phyloP scores from a whole-genome alignment of 495 filamentous ascomycete genomes.

The Penicillium steckii region DNA sequence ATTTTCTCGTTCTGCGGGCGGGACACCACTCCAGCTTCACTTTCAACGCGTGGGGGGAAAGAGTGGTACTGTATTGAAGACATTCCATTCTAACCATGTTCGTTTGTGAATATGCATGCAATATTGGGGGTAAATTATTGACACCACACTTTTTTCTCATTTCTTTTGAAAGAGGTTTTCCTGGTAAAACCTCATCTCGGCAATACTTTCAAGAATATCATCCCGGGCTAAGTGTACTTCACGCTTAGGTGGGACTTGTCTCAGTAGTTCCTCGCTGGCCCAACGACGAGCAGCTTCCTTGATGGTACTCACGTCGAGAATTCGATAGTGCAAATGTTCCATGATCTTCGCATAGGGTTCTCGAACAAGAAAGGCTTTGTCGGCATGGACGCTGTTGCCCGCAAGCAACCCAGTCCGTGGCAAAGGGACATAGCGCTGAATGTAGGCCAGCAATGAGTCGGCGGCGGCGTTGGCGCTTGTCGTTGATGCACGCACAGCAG shows the following conservation, averaged over 20 bases:
- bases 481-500: conserved; percentile 69
- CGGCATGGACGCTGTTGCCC: conserved; percentile 89
- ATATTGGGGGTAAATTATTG: too few relatives aligned
- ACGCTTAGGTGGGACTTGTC: conserved; percentile 66
- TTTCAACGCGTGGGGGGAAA: too few relatives aligned
- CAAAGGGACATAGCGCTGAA: conserved; percentile 65
- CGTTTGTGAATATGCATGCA: too few relatives aligned
- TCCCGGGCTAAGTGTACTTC: conserved; percentile 76
- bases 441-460: conserved; percentile 70
- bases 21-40: too few relatives aligned
- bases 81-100: too few relatives aligned
- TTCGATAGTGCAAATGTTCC: conserved; percentile 80
- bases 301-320: conserved; percentile 85
- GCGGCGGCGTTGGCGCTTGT: conserved; percentile 73
- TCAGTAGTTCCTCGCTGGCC: conserved; percentile 60
- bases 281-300: conserved; percentile 88
- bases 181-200: conserved; percentile 80
- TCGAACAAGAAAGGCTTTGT: conserved; percentile 76
- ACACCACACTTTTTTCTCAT: not conserved
- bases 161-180: conserved; percentile 29
- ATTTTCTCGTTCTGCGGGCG: too few relatives aligned
- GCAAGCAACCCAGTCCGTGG: conserved; percentile 69
- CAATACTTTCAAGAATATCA: conserved; percentile 95
- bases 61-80: too few relatives aligned
- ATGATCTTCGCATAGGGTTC: conserved; percentile 70